These are phyloP conservation scores for Penicillium psychrofluorescens DNA, from an alignment of 495 filamentous ascomycete genomes.

Conservation along the genomic window DNA sequence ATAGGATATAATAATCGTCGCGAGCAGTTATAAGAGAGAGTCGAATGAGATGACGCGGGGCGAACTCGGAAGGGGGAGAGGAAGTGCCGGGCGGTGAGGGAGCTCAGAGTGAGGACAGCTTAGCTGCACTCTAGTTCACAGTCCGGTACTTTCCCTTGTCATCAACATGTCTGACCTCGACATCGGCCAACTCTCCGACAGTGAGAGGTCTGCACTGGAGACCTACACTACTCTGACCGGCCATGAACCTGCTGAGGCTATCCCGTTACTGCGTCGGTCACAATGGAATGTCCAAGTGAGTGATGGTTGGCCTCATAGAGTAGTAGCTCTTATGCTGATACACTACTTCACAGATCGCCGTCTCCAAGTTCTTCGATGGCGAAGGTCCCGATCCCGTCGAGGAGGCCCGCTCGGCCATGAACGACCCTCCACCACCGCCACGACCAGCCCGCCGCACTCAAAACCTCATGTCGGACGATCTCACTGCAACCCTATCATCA, in stretches of 20 bases:
- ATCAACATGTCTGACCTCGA: conserved; percentile 47
- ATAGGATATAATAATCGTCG: conserved; percentile 8
- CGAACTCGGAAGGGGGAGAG: conserved; percentile 22
- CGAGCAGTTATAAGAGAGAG: conserved; percentile 8
- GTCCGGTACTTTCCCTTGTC: conserved; percentile 9
- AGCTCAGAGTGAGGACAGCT: conserved; percentile 5
- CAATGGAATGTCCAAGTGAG: conserved; percentile 92
- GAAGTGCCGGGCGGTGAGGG: conserved; percentile 26
- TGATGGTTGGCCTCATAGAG: no score
- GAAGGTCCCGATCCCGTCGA: conserved; percentile 78
- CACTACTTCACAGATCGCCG: conserved; percentile 61
- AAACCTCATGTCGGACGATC: conserved; percentile 54
- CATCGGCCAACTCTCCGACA: conserved; percentile 59
- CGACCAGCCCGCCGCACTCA: conserved; percentile 46
- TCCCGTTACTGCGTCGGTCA: conserved; percentile 73
- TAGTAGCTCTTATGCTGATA: no score
- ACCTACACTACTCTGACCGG: conserved; percentile 86
- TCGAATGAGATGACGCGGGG: conserved; percentile 20
- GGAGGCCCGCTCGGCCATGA: conserved; percentile 58
- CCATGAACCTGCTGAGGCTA: conserved; percentile 68
- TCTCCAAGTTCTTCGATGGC: conserved; percentile 95
- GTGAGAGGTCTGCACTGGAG: conserved; percentile 73
- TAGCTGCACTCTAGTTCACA: neutral
- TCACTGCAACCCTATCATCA: conserved; percentile 37
- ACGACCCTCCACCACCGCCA: conserved; percentile 39